These are phyloP conservation scores for Erodium moschatum DNA, from an alignment of 441 rosid species.

Conservation along the genomic window DNA sequence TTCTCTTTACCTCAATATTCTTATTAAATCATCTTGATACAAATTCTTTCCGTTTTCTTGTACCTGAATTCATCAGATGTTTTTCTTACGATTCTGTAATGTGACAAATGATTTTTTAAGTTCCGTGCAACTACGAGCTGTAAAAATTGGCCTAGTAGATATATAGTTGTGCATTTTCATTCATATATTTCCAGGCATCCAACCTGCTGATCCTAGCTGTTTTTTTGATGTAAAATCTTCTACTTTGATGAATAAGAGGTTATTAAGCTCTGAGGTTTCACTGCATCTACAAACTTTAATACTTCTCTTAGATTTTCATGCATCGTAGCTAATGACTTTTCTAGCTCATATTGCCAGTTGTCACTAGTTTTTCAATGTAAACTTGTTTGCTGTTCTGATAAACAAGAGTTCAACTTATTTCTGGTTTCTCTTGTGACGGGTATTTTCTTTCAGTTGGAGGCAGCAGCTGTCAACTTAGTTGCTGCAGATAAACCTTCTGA, in stretches of 20 bases:
- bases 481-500: conserved; percentile 82
- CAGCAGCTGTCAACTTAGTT: conserved; percentile 87
- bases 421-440: conserved; percentile 22
- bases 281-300: conserved; percentile 2
- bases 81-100: conserved; percentile 1
- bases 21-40: neutral
- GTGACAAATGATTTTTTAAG: neutral
- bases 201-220: neutral
- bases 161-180: conserved; percentile 4
- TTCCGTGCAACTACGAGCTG: neutral
- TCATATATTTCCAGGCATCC: conserved; percentile 3
- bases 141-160: neutral
- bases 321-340: neutral
- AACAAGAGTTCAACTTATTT: conserved; percentile 15
- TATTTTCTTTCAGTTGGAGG: conserved; percentile 57
- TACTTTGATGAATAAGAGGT: conserved; percentile 1
- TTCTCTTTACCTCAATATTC: neutral
- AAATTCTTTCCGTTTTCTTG: neutral
- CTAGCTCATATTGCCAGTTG: neutral
- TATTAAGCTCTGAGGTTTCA: neutral
- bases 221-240: neutral
- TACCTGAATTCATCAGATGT: neutral
- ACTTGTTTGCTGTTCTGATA: conserved; percentile 5
- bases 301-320: neutral
- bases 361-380: neutral